Percentiles rank a stretch among this genome's conserved stretches.
Conservation (phyloP, 352 stramenopile species). For the Lagenidium giganteum region DNA sequence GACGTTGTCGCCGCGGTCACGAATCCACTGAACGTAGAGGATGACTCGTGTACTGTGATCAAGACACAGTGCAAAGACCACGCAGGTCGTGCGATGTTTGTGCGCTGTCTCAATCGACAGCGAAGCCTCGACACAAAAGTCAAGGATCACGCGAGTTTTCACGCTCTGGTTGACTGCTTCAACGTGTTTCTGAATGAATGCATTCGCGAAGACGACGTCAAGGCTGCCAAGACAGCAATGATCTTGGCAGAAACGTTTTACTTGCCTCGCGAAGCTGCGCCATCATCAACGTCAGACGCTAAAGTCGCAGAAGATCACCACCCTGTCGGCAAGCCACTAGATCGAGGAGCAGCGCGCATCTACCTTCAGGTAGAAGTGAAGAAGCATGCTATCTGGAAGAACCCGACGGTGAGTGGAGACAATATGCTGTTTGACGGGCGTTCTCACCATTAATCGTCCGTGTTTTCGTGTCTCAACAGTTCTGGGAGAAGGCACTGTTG, state of each 20-base stretch:
- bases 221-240: constrained; percentile 84
- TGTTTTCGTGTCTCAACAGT: constrained; percentile 23
- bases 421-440: neutral
- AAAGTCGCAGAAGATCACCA: constrained; percentile 15
- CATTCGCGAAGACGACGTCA: constrained; percentile 72
- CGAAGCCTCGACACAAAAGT: constrained; percentile 76
- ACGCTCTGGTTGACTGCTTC: constrained; percentile 59
- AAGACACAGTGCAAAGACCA: constrained; percentile 14
- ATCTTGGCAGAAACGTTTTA: constrained; percentile 86
- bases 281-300: no score
- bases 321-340: constrained; percentile 23
- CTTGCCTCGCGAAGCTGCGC: constrained; percentile 14
- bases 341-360: constrained; percentile 49
- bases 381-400: constrained; percentile 81
- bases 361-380: constrained; percentile 85
- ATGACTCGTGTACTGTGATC: constrained; percentile 12
- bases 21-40: constrained; percentile 4
- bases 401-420: constrained; percentile 36
- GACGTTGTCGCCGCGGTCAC: neutral
- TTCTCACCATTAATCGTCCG: neutral
- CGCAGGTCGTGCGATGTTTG: constrained; percentile 58
- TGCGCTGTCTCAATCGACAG: constrained; percentile 78
- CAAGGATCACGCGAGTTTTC: constrained; percentile 50
- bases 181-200: constrained; percentile 72
- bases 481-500: constrained; percentile 84